Evolutionary conservation across 2,329 filamentous ascomycete species (phyloP).

Genomic region (Xylaria sp.): DNA sequence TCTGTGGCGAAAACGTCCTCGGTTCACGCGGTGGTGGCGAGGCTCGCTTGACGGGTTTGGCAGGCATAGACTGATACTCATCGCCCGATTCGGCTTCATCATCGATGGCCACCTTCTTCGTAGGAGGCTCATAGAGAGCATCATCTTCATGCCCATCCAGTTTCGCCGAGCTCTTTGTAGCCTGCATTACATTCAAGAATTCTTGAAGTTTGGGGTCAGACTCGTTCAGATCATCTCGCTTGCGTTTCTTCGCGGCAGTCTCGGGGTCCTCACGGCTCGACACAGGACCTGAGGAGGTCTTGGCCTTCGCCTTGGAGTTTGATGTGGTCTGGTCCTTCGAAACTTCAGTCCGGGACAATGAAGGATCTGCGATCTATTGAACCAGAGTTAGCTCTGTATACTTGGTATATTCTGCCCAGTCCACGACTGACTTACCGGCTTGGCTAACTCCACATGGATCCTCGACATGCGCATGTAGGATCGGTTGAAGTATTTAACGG

Average conservation of each 20-base stretch:
- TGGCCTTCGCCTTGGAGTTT: slow-evolving; percentile 33
- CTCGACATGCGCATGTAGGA: slow-evolving; percentile 95
- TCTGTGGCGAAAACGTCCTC: background rate
- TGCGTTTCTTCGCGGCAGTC: slow-evolving; percentile 57
- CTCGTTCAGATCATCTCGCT: slow-evolving; percentile 53
- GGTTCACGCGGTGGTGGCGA: slow-evolving; percentile 29
- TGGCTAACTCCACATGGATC: slow-evolving; percentile 83
- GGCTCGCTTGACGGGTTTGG: slow-evolving; percentile 47
- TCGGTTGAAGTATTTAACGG: slow-evolving; percentile 92
- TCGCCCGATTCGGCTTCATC: slow-evolving; percentile 61
- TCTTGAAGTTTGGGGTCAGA: slow-evolving; percentile 78
- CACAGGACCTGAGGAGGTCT: slow-evolving; percentile 21
- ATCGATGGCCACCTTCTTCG: slow-evolving; percentile 38
- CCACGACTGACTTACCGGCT: slow-evolving; percentile 54
- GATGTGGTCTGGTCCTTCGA: slow-evolving; percentile 7
- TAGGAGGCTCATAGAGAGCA: slow-evolving; percentile 35
- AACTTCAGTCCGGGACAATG: slow-evolving; percentile 29
- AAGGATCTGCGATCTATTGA: slow-evolving; percentile 39
- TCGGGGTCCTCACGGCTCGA: slow-evolving; percentile 6
- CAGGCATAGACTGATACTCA: slow-evolving; percentile 64
- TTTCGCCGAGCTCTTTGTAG: slow-evolving; percentile 55
- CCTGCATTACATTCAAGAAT: slow-evolving; percentile 77
- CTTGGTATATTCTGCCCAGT: slow-evolving; percentile 7
- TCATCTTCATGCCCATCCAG: slow-evolving; percentile 43
- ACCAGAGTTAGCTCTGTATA: background rate